These are phyloP conservation scores for Chrysosporium queenslandicum DNA, from an alignment of 2,329 filamentous ascomycete species.

Conservation along the genomic window DNA sequence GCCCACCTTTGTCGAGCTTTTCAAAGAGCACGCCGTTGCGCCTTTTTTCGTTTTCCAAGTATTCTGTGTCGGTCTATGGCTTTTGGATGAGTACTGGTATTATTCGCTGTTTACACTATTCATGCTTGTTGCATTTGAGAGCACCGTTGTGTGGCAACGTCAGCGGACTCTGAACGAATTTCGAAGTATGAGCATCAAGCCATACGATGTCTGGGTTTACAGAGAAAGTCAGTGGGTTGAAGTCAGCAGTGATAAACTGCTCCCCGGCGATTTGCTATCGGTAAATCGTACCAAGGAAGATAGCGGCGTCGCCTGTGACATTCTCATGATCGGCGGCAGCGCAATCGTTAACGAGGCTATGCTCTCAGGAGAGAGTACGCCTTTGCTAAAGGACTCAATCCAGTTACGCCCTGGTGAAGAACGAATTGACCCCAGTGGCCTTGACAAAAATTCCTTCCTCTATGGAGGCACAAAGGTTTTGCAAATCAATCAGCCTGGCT, in stretches of 20 bases:
- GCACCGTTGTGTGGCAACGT: conserved; percentile 97
- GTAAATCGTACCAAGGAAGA: conserved; percentile 93
- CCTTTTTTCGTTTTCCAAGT: conserved; percentile 99
- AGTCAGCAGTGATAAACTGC: conserved; percentile 77
- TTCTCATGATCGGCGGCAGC: conserved; percentile 87
- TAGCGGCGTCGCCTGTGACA: conserved; percentile 91
- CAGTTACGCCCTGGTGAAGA: conserved; percentile 79
- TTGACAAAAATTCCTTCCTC: conserved; percentile 94
- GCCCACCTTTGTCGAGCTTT: conserved; percentile 87
- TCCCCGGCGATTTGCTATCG: conserved; percentile 88
- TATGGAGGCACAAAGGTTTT: conserved; percentile 97
- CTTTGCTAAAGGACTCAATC: conserved; percentile 89
- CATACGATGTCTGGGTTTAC: conserved; percentile 88
- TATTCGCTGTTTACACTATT: conserved; percentile 98
- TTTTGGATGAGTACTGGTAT: conserved; percentile 99
- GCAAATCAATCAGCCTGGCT: conserved; percentile 80
- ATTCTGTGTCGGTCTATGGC: conserved; percentile 96
- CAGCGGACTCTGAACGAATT: conserved; percentile 94
- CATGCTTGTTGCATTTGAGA: conserved; percentile 96
- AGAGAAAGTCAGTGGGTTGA: conserved; percentile 80
- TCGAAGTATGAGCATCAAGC: conserved; percentile 98
- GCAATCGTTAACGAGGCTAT: conserved; percentile 99
- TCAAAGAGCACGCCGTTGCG: conserved; percentile 95
- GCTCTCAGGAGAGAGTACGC: conserved; percentile 96
- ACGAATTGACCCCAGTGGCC: conserved; percentile 69